A percentile compares a stretch with the other conserved stretches of the same genome.
Evolutionary conservation across 2,329 filamentous ascomycete genomes (phyloP).

Genomic region (Coleophoma eucalyptorum): DNA sequence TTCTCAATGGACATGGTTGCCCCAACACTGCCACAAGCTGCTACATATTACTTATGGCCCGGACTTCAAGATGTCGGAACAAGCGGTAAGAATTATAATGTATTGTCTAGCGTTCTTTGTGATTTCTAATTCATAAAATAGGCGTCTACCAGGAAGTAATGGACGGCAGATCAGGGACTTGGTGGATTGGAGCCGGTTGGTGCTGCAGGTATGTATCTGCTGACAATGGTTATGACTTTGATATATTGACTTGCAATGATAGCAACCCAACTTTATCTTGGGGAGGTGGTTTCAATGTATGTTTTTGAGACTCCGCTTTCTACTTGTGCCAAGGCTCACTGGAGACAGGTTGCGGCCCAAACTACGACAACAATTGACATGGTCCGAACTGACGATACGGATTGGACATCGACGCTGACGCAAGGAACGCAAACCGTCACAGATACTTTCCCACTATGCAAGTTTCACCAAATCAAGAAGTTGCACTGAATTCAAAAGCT

Average conservation of each 20-base stretch:
- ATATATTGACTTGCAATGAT: neutral
- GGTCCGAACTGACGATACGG: slow-evolving; percentile 16
- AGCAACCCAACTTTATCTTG: slow-evolving; percentile 32
- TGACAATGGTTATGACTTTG: neutral
- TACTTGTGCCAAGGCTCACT: neutral
- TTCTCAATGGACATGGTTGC: slow-evolving; percentile 14
- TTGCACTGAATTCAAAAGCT: neutral
- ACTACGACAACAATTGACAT: slow-evolving; percentile 20
- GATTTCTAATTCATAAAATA: neutral
- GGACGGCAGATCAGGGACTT: slow-evolving; percentile 34
- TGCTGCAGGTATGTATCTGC: slow-evolving; percentile 25
- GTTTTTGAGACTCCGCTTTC: neutral
- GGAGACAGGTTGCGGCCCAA: slow-evolving; percentile 1
- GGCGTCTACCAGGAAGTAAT: slow-evolving; percentile 37
- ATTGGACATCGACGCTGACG: slow-evolving; percentile 31
- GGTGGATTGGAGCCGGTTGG: slow-evolving; percentile 38
- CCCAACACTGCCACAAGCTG: slow-evolving; percentile 20
- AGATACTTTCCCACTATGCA: slow-evolving; percentile 29
- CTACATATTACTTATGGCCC: slow-evolving; percentile 37
- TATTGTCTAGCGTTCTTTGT: neutral
- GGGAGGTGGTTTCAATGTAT: slow-evolving; percentile 34
- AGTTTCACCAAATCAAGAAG: neutral
- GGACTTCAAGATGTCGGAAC: slow-evolving; percentile 35
- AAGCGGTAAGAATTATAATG: slow-evolving; percentile 17
- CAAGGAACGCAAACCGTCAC: slow-evolving; percentile 25